Base-by-base conservation (phyloP, 2,329 filamentous ascomycete genomes). In the Aspergillus sp. region DNA sequence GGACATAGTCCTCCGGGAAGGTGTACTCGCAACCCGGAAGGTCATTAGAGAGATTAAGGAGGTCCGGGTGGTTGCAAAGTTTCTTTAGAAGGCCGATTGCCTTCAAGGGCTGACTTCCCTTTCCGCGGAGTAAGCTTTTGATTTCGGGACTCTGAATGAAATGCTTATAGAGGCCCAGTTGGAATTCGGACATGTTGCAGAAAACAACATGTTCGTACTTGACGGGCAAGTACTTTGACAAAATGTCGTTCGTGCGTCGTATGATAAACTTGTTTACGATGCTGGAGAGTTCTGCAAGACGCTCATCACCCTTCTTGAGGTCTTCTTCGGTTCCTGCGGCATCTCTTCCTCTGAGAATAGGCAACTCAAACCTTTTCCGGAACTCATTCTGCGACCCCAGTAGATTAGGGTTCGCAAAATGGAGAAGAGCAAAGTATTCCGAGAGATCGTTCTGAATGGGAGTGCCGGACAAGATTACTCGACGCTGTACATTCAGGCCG, bases 141-240 rank as follows among this genome's bases (percentile, higher is more conserved):
- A 99, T 98, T 62, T 96, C 91, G 0, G 95, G 94, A 62, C 93
- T 97, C 53, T 90, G 91, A 76, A 99, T 93, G 76, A 99, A 99
- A 76, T 97, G 91, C 71, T 96, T 96, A 82, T 99, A 99, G 1
- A 99, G 81, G 66, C 91, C 91, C 57, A 92, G 84, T 75, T 99
- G 95, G 78, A 99, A 98, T 0, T 91, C 90, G 15, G 95, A 90
- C 49, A 96, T 84, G 68, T 94, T 94, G 83, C 95, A 99, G 78
- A 99, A 99, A 1, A 99, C 95, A 30, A 99, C 95, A 74, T 99
- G 95, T 77, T 99, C 95, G 77, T 99, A 99, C 80, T 99, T 99
- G 80, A 98, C 88, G 0, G 95, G 95, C 61, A 99, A 80, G 73
- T 99, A 99, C 76, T 99, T 99, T 54, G 94, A 97, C 23, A 99